Percentiles rank a stretch among this genome's conserved stretches.
Conservation (phyloP, 2,329 filamentous ascomycete species). For the Metarhizium robertsii region DNA sequence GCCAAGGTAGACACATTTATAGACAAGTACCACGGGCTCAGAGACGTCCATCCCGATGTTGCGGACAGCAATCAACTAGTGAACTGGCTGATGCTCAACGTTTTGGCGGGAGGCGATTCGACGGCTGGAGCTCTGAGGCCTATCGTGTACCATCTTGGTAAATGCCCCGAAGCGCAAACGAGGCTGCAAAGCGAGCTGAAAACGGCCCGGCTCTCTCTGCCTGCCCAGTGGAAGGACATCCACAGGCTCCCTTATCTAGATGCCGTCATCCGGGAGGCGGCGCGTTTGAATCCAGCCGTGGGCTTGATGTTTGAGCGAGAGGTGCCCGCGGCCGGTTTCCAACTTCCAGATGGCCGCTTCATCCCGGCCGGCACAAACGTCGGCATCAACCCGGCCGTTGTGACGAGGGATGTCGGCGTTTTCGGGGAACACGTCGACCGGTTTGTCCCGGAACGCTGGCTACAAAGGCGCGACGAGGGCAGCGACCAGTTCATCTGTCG, state of each 20-base stretch:
- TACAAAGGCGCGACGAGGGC: slow-evolving; percentile 17
- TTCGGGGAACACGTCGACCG: slow-evolving; percentile 35
- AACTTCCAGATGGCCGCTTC: slow-evolving; percentile 22
- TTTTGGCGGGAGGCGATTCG: slow-evolving; percentile 26
- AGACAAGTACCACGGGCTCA: slow-evolving; percentile 9
- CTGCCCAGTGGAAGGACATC: slow-evolving; percentile 11
- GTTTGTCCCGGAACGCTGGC: slow-evolving; percentile 40
- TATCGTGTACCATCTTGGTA: slow-evolving; percentile 27
- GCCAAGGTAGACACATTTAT: slow-evolving; percentile 15
- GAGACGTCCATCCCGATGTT: slow-evolving; percentile 19
- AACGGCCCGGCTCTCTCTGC: slow-evolving; percentile 14
- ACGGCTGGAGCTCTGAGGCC: slow-evolving; percentile 25
- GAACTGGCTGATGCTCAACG: slow-evolving; percentile 11
- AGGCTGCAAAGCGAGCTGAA: slow-evolving; percentile 29
- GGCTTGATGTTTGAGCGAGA: slow-evolving; percentile 39
- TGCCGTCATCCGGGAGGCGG: slow-evolving; percentile 40
- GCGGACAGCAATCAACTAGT: slow-evolving; percentile 20
- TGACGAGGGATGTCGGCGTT: slow-evolving; percentile 26
- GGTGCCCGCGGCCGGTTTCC: slow-evolving; percentile 31
- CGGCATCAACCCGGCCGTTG: slow-evolving; percentile 31
- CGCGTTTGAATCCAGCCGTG: slow-evolving; percentile 39
- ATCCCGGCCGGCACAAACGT: slow-evolving; percentile 28
- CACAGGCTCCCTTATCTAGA: slow-evolving; percentile 33
- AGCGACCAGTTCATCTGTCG: slow-evolving; percentile 21
- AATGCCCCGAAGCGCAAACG: slow-evolving; percentile 17